A percentile compares a stretch with the other conserved stretches of the same genome.
Evolutionary conservation across 345 rosid genomes (phyloP).

Genomic region (Arabis alpina): DNA sequence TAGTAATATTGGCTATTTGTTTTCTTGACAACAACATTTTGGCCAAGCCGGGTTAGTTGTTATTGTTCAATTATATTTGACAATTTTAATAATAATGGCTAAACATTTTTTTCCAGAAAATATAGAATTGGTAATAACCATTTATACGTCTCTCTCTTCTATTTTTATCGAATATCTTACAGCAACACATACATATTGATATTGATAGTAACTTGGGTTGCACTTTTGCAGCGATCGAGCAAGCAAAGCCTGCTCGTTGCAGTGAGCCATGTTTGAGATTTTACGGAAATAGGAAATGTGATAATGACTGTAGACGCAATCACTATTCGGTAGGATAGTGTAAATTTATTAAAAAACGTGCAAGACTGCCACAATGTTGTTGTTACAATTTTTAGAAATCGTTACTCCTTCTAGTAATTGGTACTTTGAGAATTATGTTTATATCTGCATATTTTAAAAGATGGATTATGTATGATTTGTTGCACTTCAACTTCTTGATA

Average conservation of each 20-base stretch:
- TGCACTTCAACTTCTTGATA: not conserved
- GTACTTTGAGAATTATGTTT: not conserved
- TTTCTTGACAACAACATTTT: not conserved
- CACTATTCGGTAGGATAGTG: not conserved
- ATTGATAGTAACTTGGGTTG: not conserved
- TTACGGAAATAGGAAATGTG: not conserved
- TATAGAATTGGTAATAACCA: not conserved
- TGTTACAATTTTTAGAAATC: not conserved
- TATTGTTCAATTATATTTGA: not conserved
- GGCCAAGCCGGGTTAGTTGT: not conserved
- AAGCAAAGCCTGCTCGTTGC: not conserved
- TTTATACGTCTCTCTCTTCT: too few species aligned
- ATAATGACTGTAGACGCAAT: not conserved
- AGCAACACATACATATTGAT: not conserved
- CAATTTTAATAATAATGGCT: not conserved
- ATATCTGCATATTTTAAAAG: not conserved
- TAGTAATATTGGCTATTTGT: not conserved
- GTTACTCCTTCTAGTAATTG: not conserved
- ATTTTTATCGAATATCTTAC: not conserved
- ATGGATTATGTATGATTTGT: not conserved
- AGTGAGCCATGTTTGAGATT: not conserved
- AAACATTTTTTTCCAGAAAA: not conserved
- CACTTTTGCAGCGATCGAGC: not conserved
- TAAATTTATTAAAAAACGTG: not conserved
- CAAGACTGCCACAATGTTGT: not conserved